Percentiles rank a stretch among this genome's conserved stretches.
Evolutionary conservation across 768 basidiomycete species (phyloP).

Genomic region (Panaeolus papilionaceus): DNA sequence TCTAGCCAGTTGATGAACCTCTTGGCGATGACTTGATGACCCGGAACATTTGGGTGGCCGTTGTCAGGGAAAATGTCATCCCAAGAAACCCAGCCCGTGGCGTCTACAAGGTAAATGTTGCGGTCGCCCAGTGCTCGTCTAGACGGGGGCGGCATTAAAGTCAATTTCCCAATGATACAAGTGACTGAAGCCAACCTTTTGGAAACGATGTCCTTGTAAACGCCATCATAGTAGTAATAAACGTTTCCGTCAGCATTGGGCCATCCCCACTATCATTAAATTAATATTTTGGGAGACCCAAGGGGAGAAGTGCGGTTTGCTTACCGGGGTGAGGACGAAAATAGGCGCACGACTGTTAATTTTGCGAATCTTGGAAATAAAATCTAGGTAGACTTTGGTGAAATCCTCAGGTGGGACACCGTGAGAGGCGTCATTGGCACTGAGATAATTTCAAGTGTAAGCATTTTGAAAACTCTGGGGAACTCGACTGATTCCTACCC

Average conservation of each 20-base stretch:
- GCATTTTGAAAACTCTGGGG: not conserved
- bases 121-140: constrained; percentile 51
- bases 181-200: constrained; percentile 31
- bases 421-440: constrained; percentile 63
- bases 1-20: constrained; percentile 52
- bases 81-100: constrained; percentile 60
- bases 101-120: constrained; percentile 58
- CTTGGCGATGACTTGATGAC: constrained; percentile 53
- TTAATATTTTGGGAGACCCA: not conserved
- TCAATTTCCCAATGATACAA: too few species aligned
- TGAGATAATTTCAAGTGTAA: constrained; percentile 22
- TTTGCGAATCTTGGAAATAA: constrained; percentile 49
- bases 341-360: constrained; percentile 52
- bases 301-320: constrained; percentile 21
- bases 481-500: constrained; percentile 38
- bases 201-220: constrained; percentile 53
- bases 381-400: constrained; percentile 54
- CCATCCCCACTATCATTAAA: constrained; percentile 56
- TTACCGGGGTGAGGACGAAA: constrained; percentile 59
- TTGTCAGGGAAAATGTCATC: constrained; percentile 59
- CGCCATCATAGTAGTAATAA: constrained; percentile 52
- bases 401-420: constrained; percentile 51
- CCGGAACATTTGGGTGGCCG: constrained; percentile 51
- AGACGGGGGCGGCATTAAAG: not conserved
- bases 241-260: constrained; percentile 53